A percentile compares a stretch with the other conserved stretches of the same genome.
Evolutionary conservation across 2,329 filamentous ascomycete genomes (phyloP).

Genomic region (Neonectria coccinea): DNA sequence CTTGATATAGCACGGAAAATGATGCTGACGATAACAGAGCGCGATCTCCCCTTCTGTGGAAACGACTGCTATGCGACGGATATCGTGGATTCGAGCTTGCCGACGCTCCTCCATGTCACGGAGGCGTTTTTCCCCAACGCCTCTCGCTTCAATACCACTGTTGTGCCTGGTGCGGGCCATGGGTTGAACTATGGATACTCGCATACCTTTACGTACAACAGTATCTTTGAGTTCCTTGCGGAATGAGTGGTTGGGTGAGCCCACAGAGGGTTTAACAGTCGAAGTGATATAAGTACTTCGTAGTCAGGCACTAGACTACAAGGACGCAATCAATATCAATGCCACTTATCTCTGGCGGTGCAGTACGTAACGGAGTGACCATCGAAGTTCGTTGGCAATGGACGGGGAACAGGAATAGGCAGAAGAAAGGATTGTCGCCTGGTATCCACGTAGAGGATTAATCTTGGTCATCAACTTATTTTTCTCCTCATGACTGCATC

Average conservation of each 20-base stretch:
- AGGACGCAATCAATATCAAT: background rate
- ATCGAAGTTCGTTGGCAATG: too few species aligned
- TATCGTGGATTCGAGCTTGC: slow-evolving; percentile 51
- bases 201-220: slow-evolving; percentile 47
- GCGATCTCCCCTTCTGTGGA: slow-evolving; percentile 70
- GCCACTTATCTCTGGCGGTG: background rate
- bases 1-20: background rate
- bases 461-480: background rate
- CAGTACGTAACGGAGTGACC: background rate
- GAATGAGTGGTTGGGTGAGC: slow-evolving; percentile 10
- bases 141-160: slow-evolving; percentile 62
- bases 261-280: too few species aligned
- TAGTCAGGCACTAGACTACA: background rate
- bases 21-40: slow-evolving; percentile 48
- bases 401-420: background rate
- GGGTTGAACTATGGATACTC: slow-evolving; percentile 62
- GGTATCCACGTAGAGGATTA: background rate
- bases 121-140: slow-evolving; percentile 57
- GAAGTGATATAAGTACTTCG: background rate
- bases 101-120: slow-evolving; percentile 57
- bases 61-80: slow-evolving; percentile 66
- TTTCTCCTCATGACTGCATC: background rate
- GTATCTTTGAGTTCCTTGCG: slow-evolving; percentile 54
- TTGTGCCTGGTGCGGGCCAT: slow-evolving; percentile 65
- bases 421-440: background rate